Evolutionary conservation across 345 rosid species (phyloP), one percentile per base, ranked within the genome.

Genomic region (Passiflora organensis): DNA sequence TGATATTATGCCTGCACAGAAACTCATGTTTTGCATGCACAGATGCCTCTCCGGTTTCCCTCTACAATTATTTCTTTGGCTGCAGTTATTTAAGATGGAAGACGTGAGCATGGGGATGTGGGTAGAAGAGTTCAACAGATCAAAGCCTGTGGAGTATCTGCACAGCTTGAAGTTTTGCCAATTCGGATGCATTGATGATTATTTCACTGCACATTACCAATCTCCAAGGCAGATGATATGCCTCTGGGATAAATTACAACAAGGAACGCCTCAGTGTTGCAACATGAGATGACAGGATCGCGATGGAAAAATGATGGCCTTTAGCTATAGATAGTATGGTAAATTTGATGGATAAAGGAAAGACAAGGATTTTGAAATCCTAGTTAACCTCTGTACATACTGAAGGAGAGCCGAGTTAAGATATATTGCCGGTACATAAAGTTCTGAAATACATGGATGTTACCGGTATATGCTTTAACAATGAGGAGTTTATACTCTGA

Each of bases 31-130:
- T 8, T 28, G 34, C 34, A 28, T 28, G 34, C 34, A n/a, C n/a
- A n/a, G n/a, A 28, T 28, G 34, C 8, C 34, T 2, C 5, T 28
- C 8, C 8, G 8, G 8, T 28, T 28, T 28, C 34, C 34, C 34
- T 2, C 34, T 28, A 2, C 8, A 28, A 8, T 28, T 28, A 20
- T 17, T 10, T 43, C 3, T 1, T 38, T 46, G 8, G 51, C n/a
- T 75, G 71, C 88, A 91, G 98, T 57, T 91, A 63, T 91, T 88
- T 72, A 91, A 86, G 83, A 91, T 91, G 98, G 98, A 91, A 71
- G 98, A 91, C 36, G 95, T 91, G 68, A 91, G 98, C 53, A 80
- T 91, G 77, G 98, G 98, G 76, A 82, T 91, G 95, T 91, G 96
- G 98, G 96, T 91, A 57, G 89, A 84, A 80, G 77, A 80, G 53